phyloP scores from a whole-genome alignment of 2,329 filamentous ascomycete species.

The Arachnopeziza araneosa region DNA sequence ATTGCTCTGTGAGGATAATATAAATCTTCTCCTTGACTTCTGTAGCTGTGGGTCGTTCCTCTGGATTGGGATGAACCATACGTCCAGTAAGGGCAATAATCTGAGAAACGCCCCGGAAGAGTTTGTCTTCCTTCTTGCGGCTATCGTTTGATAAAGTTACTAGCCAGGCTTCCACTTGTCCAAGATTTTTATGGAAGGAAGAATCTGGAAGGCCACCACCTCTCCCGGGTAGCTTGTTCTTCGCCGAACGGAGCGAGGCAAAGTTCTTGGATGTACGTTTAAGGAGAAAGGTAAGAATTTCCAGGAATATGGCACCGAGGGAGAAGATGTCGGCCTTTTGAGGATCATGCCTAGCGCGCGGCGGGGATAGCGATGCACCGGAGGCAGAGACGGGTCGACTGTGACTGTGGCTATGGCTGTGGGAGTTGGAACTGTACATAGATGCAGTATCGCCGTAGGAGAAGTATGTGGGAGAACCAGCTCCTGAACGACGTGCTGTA shows the following conservation, averaged over 20 bases:
- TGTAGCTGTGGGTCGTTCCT: conserved; percentile 46
- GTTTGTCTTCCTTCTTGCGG: conserved; percentile 36
- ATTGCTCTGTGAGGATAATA: conserved; percentile 40
- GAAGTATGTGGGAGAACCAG: conserved; percentile 14
- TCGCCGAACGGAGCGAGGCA: conserved; percentile 58
- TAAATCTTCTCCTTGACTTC: conserved; percentile 50
- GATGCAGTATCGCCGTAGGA: conserved; percentile 21
- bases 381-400: not conserved
- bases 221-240: conserved; percentile 46
- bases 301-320: conserved; percentile 65
- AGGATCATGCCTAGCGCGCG: conserved; percentile 38
- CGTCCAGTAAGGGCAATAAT: conserved; percentile 46
- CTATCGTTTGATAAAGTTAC: conserved; percentile 54
- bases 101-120: conserved; percentile 47
- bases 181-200: conserved; percentile 66
- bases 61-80: conserved; percentile 49
- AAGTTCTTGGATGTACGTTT: conserved; percentile 64
- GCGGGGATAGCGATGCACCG: not conserved
- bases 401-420: not conserved
- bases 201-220: conserved; percentile 59
- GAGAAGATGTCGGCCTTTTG: conserved; percentile 67
- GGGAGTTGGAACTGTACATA: conserved; percentile 13
- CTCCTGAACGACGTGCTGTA: conserved; percentile 26
- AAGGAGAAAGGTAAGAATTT: conserved; percentile 63
- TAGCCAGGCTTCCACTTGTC: conserved; percentile 67